A percentile compares a stretch with the other conserved stretches of the same genome.
These are phyloP conservation scores for Mycosphaerella sp. DNA, from an alignment of 2,329 filamentous ascomycete genomes.

Conservation along the genomic window DNA sequence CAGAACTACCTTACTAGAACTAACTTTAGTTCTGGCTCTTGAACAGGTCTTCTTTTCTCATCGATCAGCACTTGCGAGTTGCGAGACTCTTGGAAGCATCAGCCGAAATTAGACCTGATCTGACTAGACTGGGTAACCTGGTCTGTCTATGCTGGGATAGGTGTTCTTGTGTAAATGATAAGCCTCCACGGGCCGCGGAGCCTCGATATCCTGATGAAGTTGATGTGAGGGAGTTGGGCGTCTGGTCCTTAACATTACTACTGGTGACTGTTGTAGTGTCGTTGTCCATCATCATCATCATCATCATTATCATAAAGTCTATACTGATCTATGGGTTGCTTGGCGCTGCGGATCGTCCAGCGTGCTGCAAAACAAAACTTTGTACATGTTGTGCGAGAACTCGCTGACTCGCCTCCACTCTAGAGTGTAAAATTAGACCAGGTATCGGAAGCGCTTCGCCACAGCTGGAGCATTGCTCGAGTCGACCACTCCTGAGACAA, in stretches of 20 bases:
- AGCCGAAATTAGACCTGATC: not conserved
- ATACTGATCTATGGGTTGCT: not conserved
- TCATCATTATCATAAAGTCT: not conserved
- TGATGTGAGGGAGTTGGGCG: not conserved
- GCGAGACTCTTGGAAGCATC: not conserved
- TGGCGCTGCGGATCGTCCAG: not conserved
- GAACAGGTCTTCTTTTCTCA: no score
- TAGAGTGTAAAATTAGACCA: conserved; percentile 35
- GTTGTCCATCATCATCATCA: no score
- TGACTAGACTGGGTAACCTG: not conserved
- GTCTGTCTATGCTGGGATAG: not conserved
- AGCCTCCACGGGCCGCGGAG: not conserved
- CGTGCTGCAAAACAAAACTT: not conserved
- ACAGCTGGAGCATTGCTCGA: conserved; percentile 48
- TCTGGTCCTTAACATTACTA: not conserved
- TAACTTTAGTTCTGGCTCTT: no score
- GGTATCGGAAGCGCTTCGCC: conserved; percentile 61
- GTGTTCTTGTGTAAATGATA: not conserved
- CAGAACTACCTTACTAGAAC: no score
- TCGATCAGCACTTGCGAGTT: no score
- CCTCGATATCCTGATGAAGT: not conserved
- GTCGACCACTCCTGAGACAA: conserved; percentile 43
- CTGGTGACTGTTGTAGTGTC: no score
- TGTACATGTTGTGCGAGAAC: not conserved
- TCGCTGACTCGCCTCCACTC: not conserved